Evolutionary conservation across 495 filamentous ascomycete genomes (phyloP), one percentile per base, ranked within the genome.

Genomic region (Lichenothelia convexa): DNA sequence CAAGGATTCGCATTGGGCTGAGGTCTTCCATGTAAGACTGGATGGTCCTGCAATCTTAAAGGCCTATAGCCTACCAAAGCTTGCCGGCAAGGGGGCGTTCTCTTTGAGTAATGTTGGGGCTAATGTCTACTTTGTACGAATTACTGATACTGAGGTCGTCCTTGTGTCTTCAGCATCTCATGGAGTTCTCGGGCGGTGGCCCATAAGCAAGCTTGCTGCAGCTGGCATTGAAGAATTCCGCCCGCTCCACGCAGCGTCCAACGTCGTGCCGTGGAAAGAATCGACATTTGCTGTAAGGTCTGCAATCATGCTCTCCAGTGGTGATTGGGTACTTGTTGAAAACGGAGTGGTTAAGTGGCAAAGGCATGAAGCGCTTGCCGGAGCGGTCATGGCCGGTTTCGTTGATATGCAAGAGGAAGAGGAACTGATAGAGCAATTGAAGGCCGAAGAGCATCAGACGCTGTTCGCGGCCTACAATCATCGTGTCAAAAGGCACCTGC

Each of bases 101-200:
- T 78, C 89, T 2, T 73, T 72, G 0, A 92, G 76, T 58, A 80
- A 71, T 9, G 64, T 68, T 30, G 77, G 72, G 39, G 70, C 77
- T 2, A 83, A 91, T 53, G 78, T 89, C 5, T 94, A 83, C 58
- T 93, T 95, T 48, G 85, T 78, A 2, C 64, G 85, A 26, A 59
- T 81, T 40, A 82, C 80, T 0, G 59, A 74, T 16, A 69, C 73
- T 13, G 81, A 91, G 43, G 58, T 76, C 4, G 64, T 67, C 32
- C 57, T 92, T 29, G 62, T 81, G 9, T 85, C 84, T 2, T 93
- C 85, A 1, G 59, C 60, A 20, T 86, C 80, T 2, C 72, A 85
- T 50, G 77, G 69, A 6, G 61, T 87, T 30, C 64, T 93, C 21
- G 74, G 68, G 6, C 66, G 77, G 33, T 92, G 79, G 80, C 50